Conservation (phyloP, 1,284 basidiomycete species). For the Golubevia pallescens region DNA sequence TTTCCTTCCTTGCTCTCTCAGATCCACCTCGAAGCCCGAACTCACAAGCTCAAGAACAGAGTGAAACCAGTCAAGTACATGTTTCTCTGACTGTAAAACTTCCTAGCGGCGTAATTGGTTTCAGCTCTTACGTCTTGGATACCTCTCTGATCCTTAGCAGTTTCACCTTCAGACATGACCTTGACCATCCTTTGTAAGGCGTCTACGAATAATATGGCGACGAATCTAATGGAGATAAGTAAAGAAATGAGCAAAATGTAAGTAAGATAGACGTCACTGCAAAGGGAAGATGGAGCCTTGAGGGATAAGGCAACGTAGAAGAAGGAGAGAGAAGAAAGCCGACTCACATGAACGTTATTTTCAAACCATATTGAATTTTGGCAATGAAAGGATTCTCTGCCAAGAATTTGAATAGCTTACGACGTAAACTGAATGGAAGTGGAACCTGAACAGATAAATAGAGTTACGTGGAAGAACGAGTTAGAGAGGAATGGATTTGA, state of each 20-base stretch:
- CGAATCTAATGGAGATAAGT: slow-evolving; percentile 71
- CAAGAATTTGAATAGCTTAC: slow-evolving; percentile 77
- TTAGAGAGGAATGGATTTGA: background rate
- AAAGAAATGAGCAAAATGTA: slow-evolving; percentile 4
- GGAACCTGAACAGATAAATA: slow-evolving; percentile 66
- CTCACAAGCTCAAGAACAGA: slow-evolving; percentile 74
- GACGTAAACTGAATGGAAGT: slow-evolving; percentile 76
- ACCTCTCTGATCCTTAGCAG: slow-evolving; percentile 72
- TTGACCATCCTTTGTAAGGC: slow-evolving; percentile 91
- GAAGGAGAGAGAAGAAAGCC: background rate
- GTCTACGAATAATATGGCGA: slow-evolving; percentile 80
- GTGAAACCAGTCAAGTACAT: slow-evolving; percentile 66
- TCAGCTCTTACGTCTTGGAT: slow-evolving; percentile 77
- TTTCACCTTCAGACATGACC: slow-evolving; percentile 77
- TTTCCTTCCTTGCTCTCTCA: too few species aligned
- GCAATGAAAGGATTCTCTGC: slow-evolving; percentile 66
- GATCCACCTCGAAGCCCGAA: background rate
- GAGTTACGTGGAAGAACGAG: background rate
- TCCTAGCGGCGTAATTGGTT: slow-evolving; percentile 80
- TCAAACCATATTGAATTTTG: slow-evolving; percentile 72
- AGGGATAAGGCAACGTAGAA: too few species aligned
- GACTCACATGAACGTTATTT: slow-evolving; percentile 89
- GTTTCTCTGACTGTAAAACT: slow-evolving; percentile 82
- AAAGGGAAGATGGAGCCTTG: background rate
- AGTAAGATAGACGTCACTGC: background rate